These are phyloP conservation scores for Stropharia rugosoannulata DNA, from an alignment of 768 basidiomycete species.

Conservation along the genomic window DNA sequence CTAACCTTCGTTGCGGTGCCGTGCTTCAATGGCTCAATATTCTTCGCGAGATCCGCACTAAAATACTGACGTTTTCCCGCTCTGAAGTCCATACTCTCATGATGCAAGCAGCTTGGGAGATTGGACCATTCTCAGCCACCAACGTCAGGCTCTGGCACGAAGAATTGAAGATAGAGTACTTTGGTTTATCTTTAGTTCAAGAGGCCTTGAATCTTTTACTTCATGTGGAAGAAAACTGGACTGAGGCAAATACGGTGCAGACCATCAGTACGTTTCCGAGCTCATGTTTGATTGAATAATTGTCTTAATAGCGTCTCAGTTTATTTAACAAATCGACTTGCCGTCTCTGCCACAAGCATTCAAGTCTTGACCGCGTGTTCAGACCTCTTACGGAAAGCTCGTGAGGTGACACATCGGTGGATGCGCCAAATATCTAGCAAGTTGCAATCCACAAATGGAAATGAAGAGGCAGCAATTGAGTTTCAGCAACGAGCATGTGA, in stretches of 20 bases:
- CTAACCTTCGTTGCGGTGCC: constrained; percentile 41
- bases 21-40: constrained; percentile 53
- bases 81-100: constrained; percentile 42
- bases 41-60: constrained; percentile 39
- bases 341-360: constrained; percentile 21
- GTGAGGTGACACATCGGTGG: constrained; percentile 35
- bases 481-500: constrained; percentile 29
- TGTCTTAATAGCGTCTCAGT: constrained; percentile 24
- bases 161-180: constrained; percentile 30
- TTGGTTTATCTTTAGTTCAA: constrained; percentile 33
- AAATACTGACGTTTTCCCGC: constrained; percentile 35
- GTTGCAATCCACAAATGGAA: constrained; percentile 15
- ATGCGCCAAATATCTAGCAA: constrained; percentile 28
- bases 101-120: constrained; percentile 43
- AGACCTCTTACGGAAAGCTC: constrained; percentile 28
- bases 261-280: constrained; percentile 14
- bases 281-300: not conserved
- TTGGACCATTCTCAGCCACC: constrained; percentile 14
- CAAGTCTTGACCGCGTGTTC: constrained; percentile 16
- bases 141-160: constrained; percentile 34
- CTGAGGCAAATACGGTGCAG: constrained; percentile 17
- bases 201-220: constrained; percentile 34
- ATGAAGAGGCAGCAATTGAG: constrained; percentile 8
- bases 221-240: constrained; percentile 41
- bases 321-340: constrained; percentile 35